Percentiles rank a stretch among this genome's conserved stretches.
These are phyloP conservation scores for Leccinum obscurum DNA, from an alignment of 768 basidiomycete genomes.

Conservation along the genomic window DNA sequence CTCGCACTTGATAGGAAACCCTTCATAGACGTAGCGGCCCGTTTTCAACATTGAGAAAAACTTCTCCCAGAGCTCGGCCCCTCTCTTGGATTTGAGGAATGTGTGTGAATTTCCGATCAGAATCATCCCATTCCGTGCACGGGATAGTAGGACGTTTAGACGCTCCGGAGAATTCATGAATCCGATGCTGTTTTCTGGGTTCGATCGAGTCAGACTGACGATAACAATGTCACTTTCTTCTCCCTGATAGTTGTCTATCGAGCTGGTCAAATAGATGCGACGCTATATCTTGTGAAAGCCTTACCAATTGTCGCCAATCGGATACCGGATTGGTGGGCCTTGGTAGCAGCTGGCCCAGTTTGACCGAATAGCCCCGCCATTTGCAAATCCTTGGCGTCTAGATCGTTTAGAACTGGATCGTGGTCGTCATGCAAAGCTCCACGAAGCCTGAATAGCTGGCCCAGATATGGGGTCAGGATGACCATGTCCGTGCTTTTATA, in stretches of 20 bases:
- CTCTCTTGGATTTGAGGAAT: slow-evolving; percentile 55
- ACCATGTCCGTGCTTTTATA: slow-evolving; percentile 62
- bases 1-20: slow-evolving; percentile 60
- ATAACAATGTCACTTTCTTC: slow-evolving; percentile 74
- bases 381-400: slow-evolving; percentile 60
- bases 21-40: slow-evolving; percentile 52
- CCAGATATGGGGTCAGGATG: slow-evolving; percentile 68
- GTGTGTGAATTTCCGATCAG: slow-evolving; percentile 68
- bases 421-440: slow-evolving; percentile 42
- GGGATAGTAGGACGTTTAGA: slow-evolving; percentile 71
- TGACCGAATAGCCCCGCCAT: slow-evolving; percentile 53
- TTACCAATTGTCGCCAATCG: slow-evolving; percentile 69
- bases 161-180: slow-evolving; percentile 74
- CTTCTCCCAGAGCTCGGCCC: slow-evolving; percentile 49
- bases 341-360: slow-evolving; percentile 36
- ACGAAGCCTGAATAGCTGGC: slow-evolving; percentile 55
- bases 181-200: slow-evolving; percentile 55
- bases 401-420: slow-evolving; percentile 64
- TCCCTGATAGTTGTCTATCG: slow-evolving; percentile 72
- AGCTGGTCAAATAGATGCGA: not conserved
- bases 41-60: slow-evolving; percentile 47
- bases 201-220: slow-evolving; percentile 61
- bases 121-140: slow-evolving; percentile 63
- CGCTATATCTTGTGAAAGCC: slow-evolving; percentile 2
- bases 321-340: slow-evolving; percentile 39